Evolutionary conservation across 2,329 filamentous ascomycete genomes (phyloP).

Genomic region (Beauveria scarabaeidicola): DNA sequence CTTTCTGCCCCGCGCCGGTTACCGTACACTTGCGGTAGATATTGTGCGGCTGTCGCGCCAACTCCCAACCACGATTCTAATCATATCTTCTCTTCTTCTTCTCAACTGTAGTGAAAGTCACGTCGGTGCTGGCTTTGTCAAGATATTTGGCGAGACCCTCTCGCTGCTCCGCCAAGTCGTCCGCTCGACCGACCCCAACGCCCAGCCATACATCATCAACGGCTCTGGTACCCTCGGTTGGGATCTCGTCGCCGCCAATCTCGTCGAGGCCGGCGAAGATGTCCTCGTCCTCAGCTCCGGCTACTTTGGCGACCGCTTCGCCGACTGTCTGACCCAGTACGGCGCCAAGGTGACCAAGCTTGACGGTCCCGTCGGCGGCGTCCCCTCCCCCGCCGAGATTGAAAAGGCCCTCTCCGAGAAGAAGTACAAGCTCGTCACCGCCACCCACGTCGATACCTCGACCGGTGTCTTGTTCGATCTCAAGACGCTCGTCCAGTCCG

Average conservation of each 20-base stretch:
- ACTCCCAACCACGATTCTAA: neutral
- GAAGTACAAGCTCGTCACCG: slow-evolving; percentile 87
- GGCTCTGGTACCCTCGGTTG: slow-evolving; percentile 94
- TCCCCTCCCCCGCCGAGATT: slow-evolving; percentile 78
- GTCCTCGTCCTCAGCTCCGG: slow-evolving; percentile 90
- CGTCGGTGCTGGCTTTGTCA: slow-evolving; percentile 81
- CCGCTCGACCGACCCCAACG: slow-evolving; percentile 71
- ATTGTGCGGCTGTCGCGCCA: neutral
- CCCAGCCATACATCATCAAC: slow-evolving; percentile 88
- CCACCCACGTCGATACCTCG: slow-evolving; percentile 96
- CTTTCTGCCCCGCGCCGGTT: neutral
- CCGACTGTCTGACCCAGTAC: slow-evolving; percentile 85
- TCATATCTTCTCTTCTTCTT: neutral
- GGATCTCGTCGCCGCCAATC: slow-evolving; percentile 92
- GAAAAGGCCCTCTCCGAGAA: slow-evolving; percentile 84
- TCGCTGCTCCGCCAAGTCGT: slow-evolving; percentile 86
- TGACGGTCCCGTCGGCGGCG: slow-evolving; percentile 78
- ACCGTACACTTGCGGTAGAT: neutral
- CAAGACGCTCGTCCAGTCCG: slow-evolving; percentile 71
- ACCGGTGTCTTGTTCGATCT: slow-evolving; percentile 93
- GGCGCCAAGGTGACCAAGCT: slow-evolving; percentile 85
- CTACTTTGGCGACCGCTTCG: slow-evolving; percentile 94
- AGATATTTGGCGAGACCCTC: slow-evolving; percentile 82
- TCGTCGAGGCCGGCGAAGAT: slow-evolving; percentile 81
- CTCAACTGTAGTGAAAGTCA: slow-evolving; percentile 68